phyloP scores from a whole-genome alignment of 2,329 filamentous ascomycete species.

The Amesomyces nigricolor region DNA sequence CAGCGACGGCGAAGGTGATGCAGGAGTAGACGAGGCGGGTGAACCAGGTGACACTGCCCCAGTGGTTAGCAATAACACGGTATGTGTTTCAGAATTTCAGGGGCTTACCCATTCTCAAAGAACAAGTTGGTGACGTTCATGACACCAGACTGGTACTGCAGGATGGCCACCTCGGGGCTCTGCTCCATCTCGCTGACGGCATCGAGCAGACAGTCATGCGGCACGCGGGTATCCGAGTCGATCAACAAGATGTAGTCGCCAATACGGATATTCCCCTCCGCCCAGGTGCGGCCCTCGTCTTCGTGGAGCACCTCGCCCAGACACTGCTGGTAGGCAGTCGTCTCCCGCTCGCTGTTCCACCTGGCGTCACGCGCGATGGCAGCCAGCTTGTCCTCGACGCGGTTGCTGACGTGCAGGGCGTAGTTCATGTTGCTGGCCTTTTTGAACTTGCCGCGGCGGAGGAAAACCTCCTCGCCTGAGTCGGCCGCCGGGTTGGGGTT shows the following conservation, averaged over 20 bases:
- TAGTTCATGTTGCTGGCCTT: conserved; percentile 72
- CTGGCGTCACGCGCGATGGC: conserved; percentile 53
- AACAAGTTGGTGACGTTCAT: conserved; percentile 73
- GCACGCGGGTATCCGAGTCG: conserved; percentile 75
- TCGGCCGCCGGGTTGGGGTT: conserved; percentile 42
- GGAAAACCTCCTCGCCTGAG: conserved; percentile 54
- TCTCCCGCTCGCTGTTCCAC: conserved; percentile 38
- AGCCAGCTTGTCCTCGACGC: conserved; percentile 62
- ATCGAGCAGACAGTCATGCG: conserved; percentile 70
- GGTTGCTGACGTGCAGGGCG: conserved; percentile 54
- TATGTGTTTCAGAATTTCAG: background rate
- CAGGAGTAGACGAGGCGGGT: conserved; percentile 71
- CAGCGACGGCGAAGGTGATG: conserved; percentile 69
- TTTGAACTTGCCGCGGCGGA: conserved; percentile 61
- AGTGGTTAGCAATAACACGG: background rate
- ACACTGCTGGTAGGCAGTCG: conserved; percentile 40
- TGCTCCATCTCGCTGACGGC: conserved; percentile 78
- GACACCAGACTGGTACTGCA: conserved; percentile 72
- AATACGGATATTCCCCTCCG: conserved; percentile 78
- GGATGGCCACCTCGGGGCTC: conserved; percentile 70
- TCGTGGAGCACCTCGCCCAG: conserved; percentile 56
- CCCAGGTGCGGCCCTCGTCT: conserved; percentile 68
- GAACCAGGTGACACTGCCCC: conserved; percentile 57
- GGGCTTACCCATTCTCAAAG: conserved; percentile 58
- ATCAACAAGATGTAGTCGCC: conserved; percentile 79